Base-by-base conservation (phyloP, 2,329 filamentous ascomycete species). In the Peltaster fructicola region DNA sequence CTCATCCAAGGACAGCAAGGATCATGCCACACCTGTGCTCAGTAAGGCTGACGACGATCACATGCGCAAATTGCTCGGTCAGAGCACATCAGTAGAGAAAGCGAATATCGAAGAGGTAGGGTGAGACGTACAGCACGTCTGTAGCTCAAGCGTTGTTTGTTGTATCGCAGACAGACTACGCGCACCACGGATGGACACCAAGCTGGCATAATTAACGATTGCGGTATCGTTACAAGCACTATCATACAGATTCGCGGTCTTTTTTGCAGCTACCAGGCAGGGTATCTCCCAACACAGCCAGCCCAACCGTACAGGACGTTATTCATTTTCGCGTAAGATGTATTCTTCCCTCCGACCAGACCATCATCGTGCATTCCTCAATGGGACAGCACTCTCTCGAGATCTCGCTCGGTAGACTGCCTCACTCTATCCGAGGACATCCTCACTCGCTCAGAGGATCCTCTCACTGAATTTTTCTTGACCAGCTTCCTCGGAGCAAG, bases 41-140 rank as follows among this genome's bases (percentile, higher is more conserved):
- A 16, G 16, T n/a, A 29, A 22, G 6, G 22, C 26, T 13, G 37
- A 40, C 14, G 35, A 32, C 27, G 21, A 35, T 16, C 26, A 40
- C 10, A 23, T 44, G 34, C 28, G 30, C 14, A 37, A 32, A 23
- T 33, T 44, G 8, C 37, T 42, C 33, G 39, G 38, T 6, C 25
- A 30, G 19, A 27, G 25, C 21, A 11, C n/a, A n/a, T n/a, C 22
- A 13, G 27, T 23, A 13, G 8, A 15, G 23, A 15, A 11, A 5
- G 19, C 8, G 11, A 24, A 20, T 9, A 25, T 30, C 16, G 23
- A 30, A 14, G 27, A 30, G 20, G 20, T 30, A 10, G 24, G 19
- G 7, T 30, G 27, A 30, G 12, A 4, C 19, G n/a, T n/a, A n/a
- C n/a, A n/a, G n/a, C n/a, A n/a, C n/a, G n/a, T n/a, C n/a, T n/a